Conservation (phyloP, 768 basidiomycete species). For the Candolleomyces efflorescens region DNA sequence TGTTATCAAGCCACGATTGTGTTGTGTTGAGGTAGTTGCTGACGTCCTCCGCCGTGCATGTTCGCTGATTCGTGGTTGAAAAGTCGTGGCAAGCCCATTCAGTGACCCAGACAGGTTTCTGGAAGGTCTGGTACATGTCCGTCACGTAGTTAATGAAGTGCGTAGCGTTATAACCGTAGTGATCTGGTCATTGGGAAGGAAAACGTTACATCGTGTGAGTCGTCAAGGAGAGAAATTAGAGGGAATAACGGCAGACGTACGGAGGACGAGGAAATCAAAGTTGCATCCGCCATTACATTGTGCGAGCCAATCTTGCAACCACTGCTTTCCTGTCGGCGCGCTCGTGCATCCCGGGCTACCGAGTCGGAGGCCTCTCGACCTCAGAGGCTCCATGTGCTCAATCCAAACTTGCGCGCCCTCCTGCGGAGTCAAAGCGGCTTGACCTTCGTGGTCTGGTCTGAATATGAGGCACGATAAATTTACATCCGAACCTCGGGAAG, state of each 20-base stretch:
- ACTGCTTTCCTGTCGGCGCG: conserved; percentile 47
- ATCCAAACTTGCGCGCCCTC: conserved; percentile 50
- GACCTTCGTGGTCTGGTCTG: conserved; percentile 31
- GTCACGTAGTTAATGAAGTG: conserved; percentile 42
- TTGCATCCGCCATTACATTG: conserved; percentile 48
- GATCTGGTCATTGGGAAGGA: conserved; percentile 24
- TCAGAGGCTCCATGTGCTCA: conserved; percentile 47
- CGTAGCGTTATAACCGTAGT: conserved; percentile 50
- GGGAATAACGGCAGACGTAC: conserved; percentile 25
- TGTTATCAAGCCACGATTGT: conserved; percentile 5
- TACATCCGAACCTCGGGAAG: neutral
- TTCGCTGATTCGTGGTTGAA: too few relatives aligned
- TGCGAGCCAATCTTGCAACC: conserved; percentile 49
- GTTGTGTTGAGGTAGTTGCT: too few relatives aligned
- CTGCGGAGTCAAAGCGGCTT: conserved; percentile 46
- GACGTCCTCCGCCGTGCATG: too few relatives aligned
- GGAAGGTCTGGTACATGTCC: conserved; percentile 49
- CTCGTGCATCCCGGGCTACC: conserved; percentile 53
- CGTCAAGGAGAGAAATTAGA: too few relatives aligned
- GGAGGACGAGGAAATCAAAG: conserved; percentile 54
- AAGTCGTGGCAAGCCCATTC: conserved; percentile 39
- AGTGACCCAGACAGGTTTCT: conserved; percentile 54
- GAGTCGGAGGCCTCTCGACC: conserved; percentile 37
- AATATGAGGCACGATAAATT: neutral
- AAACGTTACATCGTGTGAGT: neutral